Conservation (phyloP, 2,329 filamentous ascomycete genomes). For the Aspergillus bombycis region DNA sequence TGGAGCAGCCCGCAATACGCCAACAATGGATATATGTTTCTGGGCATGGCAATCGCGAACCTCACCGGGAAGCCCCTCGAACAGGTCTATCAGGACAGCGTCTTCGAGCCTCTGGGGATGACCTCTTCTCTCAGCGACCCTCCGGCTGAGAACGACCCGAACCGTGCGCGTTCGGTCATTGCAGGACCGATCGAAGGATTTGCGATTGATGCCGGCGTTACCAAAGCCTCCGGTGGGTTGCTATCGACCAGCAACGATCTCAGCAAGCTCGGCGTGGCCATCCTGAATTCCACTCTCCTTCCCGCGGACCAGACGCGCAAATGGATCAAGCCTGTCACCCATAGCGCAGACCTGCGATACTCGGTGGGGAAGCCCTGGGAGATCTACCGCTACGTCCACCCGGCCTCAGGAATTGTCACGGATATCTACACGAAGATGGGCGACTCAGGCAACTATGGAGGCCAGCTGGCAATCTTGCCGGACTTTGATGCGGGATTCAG, state of each 20-base stretch:
- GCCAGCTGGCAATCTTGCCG: conserved; percentile 45
- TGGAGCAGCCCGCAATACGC: conserved; percentile 54
- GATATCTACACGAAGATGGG: conserved; percentile 49
- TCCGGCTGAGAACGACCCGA: conserved; percentile 24
- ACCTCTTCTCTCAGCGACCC: conserved; percentile 42
- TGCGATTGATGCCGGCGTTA: conserved; percentile 13
- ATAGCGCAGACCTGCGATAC: conserved; percentile 44
- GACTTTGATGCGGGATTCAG: conserved; percentile 49
- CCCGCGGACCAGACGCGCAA: conserved; percentile 36
- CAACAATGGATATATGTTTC: conserved; percentile 46
- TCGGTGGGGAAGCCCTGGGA: conserved; percentile 47
- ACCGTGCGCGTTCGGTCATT: conserved; percentile 21
- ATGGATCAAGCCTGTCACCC: conserved; percentile 47
- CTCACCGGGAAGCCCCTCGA: conserved; percentile 46
- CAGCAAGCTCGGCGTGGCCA: conserved; percentile 35
- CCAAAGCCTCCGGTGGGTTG: conserved; percentile 19
- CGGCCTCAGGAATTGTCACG: conserved; percentile 25
- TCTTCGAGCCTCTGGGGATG: conserved; percentile 51
- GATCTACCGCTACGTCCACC: conserved; percentile 41
- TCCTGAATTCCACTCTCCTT: conserved; percentile 41
- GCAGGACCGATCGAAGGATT: conserved; percentile 10
- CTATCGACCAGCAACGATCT: conserved; percentile 44
- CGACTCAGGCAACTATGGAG: conserved; percentile 44
- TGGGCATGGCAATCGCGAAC: conserved; percentile 51
- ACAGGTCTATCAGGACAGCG: conserved; percentile 43